A percentile compares a stretch with the other conserved stretches of the same genome.
Evolutionary conservation across 164 flowering plant species (phyloP).

Genomic region (Kingdonia uniflora): DNA sequence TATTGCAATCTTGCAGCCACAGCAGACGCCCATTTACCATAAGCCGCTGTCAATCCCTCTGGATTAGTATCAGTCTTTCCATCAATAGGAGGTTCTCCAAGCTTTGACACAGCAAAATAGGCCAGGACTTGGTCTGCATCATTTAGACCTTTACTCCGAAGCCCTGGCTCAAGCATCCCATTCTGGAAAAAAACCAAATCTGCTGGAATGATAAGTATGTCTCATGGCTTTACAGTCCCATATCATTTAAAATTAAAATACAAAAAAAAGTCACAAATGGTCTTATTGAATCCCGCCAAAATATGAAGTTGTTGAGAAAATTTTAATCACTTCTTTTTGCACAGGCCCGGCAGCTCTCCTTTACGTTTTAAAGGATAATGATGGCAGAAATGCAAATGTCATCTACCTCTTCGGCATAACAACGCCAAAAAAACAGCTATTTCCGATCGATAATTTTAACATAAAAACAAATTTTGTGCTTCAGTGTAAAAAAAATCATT

Average conservation of each 20-base stretch:
- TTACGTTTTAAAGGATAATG: too few relatives aligned
- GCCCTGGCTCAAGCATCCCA: constrained; percentile 99
- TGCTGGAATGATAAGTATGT: constrained; percentile 42
- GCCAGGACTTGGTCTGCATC: constrained; percentile 91
- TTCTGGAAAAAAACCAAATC: constrained; percentile 99
- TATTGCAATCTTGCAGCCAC: constrained; percentile 65
- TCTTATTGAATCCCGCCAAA: neutral
- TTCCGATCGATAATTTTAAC: too few relatives aligned
- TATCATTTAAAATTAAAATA: neutral
- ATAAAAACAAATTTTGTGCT: too few relatives aligned
- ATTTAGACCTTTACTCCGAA: constrained; percentile 66
- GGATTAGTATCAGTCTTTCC: constrained; percentile 94
- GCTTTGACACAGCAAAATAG: constrained; percentile 91
- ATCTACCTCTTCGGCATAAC: too few relatives aligned
- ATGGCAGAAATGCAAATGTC: too few relatives aligned
- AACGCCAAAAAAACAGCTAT: too few relatives aligned
- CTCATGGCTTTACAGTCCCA: neutral
- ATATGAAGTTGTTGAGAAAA: neutral
- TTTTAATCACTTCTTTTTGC: too few relatives aligned
- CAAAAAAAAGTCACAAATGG: too few relatives aligned
- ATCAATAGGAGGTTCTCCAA: constrained; percentile 89
- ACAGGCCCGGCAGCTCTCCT: too few relatives aligned
- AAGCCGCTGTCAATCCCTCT: constrained; percentile 91
- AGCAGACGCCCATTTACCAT: constrained; percentile 96
- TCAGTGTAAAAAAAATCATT: too few relatives aligned